Evolutionary conservation across 2,329 filamentous ascomycete genomes (phyloP), one percentile per base, ranked within the genome.

Genomic region (Diaporthe ilicicola): DNA sequence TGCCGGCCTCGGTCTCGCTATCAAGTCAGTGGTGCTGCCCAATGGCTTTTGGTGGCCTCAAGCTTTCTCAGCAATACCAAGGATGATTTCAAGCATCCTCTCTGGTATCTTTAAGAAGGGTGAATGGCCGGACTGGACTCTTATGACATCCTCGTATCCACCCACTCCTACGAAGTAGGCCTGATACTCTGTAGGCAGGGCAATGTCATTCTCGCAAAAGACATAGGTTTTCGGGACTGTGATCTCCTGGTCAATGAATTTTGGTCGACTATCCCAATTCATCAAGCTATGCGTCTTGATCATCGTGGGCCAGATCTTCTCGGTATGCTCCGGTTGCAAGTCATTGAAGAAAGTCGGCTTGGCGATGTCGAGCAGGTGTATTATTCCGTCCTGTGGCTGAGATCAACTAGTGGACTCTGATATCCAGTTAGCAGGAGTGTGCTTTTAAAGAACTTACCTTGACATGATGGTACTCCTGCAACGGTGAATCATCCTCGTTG

Each of bases 201-300:
- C 64, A 10, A 67, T 17, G 15, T 71, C 69, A 37, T 71, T 37
- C 22, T 71, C 69, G 34, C 70, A 69, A 9, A 69, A 65, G 9
- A 71, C 22, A 13, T 65, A 69, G 2, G 70, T 71, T 51, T 71
- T 69, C 1, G 70, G 39, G 37, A 68, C 67, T 17, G 32, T 39
- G 8, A 71, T 71, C 12, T 71, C 65, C 24, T 64, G n/a, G 44
- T 64, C 65, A 17, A 71, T 46, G 29, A 71, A 69, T n/a, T 37
- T 64, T 1, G 70, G 70, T 4, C 42, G 50, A 22, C 55, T 69
- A 39, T 68, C 64, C 54, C 67, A 71, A 48, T 44, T 69, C 44
- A 50, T 48, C 29, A 51, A 29, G 27, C 70, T 71, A 19, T 71
- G 70, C 8, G 66, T 69, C 24, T 62, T 68, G 17, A 56, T 27